These are phyloP conservation scores for Dinochytrium kinnereticum DNA, from an alignment of 371 early-diverging fungal species.

Conservation along the genomic window DNA sequence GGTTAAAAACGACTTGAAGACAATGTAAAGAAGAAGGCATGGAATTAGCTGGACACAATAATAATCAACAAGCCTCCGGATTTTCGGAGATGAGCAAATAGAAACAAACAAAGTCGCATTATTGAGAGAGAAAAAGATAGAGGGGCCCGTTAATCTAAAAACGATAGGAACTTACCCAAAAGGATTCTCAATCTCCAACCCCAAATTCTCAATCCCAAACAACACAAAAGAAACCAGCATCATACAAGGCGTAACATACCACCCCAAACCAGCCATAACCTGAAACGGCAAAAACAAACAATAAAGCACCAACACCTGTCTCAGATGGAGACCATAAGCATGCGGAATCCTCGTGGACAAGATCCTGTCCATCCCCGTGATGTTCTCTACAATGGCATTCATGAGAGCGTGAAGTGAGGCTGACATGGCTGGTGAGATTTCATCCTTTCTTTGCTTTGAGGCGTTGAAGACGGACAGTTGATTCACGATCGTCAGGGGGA, in stretches of 20 bases:
- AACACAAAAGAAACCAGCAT: conserved; percentile 69
- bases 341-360: conserved; percentile 75
- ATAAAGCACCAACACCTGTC: conserved; percentile 15
- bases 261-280: conserved; percentile 18
- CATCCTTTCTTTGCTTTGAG: conserved; percentile 5
- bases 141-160: neutral
- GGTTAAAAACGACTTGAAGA: no score
- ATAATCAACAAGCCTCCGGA: neutral
- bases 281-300: conserved; percentile 15
- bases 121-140: no score
- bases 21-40: no score
- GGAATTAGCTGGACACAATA: neutral
- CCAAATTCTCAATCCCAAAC: conserved; percentile 74
- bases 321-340: conserved; percentile 56
- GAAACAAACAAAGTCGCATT: neutral
- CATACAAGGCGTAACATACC: conserved; percentile 55
- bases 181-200: conserved; percentile 56
- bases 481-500: conserved; percentile 24
- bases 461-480: conserved; percentile 23
- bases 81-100: neutral
- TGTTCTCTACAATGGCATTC: conserved; percentile 51
- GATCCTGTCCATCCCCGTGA: conserved; percentile 74
- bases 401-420: neutral
- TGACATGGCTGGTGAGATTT: conserved; percentile 19
- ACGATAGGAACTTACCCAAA: conserved; percentile 60